Evolutionary conservation across 2,329 filamentous ascomycete species (phyloP).

Genomic region (Ceratocystis eucalypticola): DNA sequence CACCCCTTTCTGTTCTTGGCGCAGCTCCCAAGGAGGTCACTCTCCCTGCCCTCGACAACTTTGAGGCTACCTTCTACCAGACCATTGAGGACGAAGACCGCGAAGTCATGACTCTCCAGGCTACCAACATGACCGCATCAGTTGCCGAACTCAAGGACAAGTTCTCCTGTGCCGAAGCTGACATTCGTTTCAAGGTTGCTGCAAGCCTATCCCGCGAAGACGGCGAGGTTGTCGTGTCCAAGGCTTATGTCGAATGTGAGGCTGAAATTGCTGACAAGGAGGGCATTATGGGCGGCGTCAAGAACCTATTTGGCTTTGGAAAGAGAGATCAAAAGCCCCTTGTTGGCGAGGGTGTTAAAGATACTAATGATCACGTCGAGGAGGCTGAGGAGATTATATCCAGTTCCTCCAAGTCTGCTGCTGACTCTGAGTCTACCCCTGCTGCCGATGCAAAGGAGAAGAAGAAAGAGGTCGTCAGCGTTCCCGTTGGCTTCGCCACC

Average conservation of each 20-base stretch:
- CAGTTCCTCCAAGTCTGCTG: constrained; percentile 22
- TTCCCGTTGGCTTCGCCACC: constrained; percentile 38
- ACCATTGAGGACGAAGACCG: constrained; percentile 46
- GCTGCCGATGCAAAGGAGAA: constrained; percentile 39
- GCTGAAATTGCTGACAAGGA: constrained; percentile 60
- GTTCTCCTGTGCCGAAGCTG: constrained; percentile 60
- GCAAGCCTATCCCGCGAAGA: constrained; percentile 58
- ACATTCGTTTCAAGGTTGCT: constrained; percentile 67
- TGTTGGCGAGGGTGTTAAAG: constrained; percentile 46
- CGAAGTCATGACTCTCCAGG: constrained; percentile 52
- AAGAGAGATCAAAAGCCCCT: constrained; percentile 73
- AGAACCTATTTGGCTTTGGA: constrained; percentile 90
- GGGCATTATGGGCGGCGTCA: constrained; percentile 80
- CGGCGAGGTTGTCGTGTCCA: constrained; percentile 65
- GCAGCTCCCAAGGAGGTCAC: constrained; percentile 68
- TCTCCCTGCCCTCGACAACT: constrained; percentile 70
- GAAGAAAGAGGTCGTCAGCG: constrained; percentile 44
- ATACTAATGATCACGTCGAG: constrained; percentile 22
- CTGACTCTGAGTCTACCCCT: constrained; percentile 33
- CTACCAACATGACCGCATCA: constrained; percentile 74
- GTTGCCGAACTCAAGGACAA: constrained; percentile 66
- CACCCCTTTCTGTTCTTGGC: constrained; percentile 59
- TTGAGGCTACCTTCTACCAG: constrained; percentile 69
- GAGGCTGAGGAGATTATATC: constrained; percentile 26
- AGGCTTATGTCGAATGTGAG: constrained; percentile 74